Percentiles rank a stretch among this genome's conserved stretches.
Evolutionary conservation across 2,329 filamentous ascomycete genomes (phyloP).

Genomic region (Aspergillus sp.): DNA sequence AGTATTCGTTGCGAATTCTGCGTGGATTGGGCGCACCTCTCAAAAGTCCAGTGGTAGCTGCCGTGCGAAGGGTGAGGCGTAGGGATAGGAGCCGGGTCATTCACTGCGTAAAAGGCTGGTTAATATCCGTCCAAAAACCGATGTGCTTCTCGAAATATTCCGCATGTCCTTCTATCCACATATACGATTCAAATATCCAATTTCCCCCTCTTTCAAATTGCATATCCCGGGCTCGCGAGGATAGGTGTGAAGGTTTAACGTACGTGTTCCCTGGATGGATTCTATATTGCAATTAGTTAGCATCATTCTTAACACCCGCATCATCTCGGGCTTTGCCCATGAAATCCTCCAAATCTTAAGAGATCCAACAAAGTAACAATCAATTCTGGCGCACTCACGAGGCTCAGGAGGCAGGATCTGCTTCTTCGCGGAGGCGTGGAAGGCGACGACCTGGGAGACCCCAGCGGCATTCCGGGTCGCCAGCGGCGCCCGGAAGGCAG

Average conservation of each 20-base stretch:
- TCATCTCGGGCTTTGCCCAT: background rate
- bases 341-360: background rate
- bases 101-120: slow-evolving; percentile 56
- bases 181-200: background rate
- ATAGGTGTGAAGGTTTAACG: slow-evolving; percentile 22
- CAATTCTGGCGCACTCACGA: slow-evolving; percentile 58
- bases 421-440: slow-evolving; percentile 78
- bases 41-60: slow-evolving; percentile 98
- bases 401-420: slow-evolving; percentile 79
- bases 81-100: slow-evolving; percentile 79
- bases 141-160: background rate
- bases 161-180: background rate
- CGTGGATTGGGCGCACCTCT: slow-evolving; percentile 56
- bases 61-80: slow-evolving; percentile 74
- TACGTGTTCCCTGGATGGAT: slow-evolving; percentile 73
- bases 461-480: slow-evolving; percentile 34
- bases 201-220: background rate
- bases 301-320: slow-evolving; percentile 11
- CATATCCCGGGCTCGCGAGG: background rate
- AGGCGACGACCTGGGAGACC: slow-evolving; percentile 66
- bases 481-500: slow-evolving; percentile 34
- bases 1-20: background rate
- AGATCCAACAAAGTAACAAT: background rate
- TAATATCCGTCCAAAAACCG: slow-evolving; percentile 10
- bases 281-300: slow-evolving; percentile 58